Evolutionary conservation across 2,329 filamentous ascomycete genomes (phyloP).

Genomic region (Botrytis elliptica): DNA sequence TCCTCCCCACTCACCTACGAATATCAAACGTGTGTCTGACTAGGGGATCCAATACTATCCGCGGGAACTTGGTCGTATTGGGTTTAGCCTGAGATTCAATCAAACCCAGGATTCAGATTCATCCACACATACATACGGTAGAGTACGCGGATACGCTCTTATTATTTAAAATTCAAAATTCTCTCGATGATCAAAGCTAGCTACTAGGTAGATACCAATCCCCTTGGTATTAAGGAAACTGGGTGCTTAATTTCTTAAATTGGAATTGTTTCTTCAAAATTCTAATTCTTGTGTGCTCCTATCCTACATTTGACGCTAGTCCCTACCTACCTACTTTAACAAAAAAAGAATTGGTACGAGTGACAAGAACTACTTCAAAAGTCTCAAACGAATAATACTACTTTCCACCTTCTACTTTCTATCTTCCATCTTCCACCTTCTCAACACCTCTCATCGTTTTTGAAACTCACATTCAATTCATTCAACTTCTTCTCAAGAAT

Average conservation of each 20-base stretch:
- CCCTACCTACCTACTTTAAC: not conserved
- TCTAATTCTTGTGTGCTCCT: not conserved
- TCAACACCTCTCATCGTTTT: not conserved
- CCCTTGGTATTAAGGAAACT: not conserved
- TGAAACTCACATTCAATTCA: not conserved
- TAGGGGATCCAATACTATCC: not conserved
- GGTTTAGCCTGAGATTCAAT: not conserved
- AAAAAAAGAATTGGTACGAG: not conserved
- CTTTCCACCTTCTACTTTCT: not conserved
- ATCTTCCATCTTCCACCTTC: not conserved
- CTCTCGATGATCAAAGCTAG: not conserved
- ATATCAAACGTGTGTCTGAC: constrained; percentile 6
- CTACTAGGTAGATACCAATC: not conserved
- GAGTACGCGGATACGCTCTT: not conserved
- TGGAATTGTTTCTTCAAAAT: not conserved
- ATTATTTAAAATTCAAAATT: not conserved
- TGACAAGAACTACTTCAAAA: not conserved
- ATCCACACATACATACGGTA: not conserved
- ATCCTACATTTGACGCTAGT: constrained; percentile 1
- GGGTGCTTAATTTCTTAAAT: not conserved
- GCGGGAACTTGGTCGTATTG: not conserved
- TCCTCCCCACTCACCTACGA: constrained; percentile 11
- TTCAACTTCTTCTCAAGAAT: not conserved
- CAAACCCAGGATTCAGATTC: not conserved
- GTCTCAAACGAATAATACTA: constrained; percentile 7